Percentiles rank a stretch among this genome's conserved stretches.
Evolutionary conservation across 2,329 filamentous ascomycete species (phyloP).

Genomic region (Aspergillus arachidicola): DNA sequence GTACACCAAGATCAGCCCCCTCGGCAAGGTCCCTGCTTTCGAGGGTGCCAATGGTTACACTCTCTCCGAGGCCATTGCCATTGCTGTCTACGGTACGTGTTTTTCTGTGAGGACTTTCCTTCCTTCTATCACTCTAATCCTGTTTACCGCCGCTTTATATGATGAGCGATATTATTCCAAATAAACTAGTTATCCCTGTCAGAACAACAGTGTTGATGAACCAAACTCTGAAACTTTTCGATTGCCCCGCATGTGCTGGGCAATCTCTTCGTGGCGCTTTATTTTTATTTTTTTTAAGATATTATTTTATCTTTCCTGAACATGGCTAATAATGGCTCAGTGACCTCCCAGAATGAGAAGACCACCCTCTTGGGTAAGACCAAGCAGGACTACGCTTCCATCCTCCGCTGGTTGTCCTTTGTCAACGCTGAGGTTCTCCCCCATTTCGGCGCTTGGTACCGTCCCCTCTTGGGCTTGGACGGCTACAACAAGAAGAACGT

Average conservation of each 20-base stretch:
- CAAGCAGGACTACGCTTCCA: slow-evolving; percentile 99
- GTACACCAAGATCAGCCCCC: slow-evolving; percentile 82
- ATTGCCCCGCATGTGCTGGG: slow-evolving; percentile 45
- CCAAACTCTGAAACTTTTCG: slow-evolving; percentile 72
- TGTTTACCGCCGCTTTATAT: slow-evolving; percentile 38
- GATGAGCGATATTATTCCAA: slow-evolving; percentile 73
- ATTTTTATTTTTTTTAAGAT: slow-evolving; percentile 11
- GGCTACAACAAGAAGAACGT: slow-evolving; percentile 98
- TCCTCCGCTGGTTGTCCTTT: slow-evolving; percentile 97
- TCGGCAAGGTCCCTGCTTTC: slow-evolving; percentile 92
- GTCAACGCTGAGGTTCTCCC: slow-evolving; percentile 85
- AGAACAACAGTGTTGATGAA: slow-evolving; percentile 87
- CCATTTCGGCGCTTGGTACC: slow-evolving; percentile 77
- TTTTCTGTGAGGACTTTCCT: background rate
- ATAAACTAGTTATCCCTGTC: slow-evolving; percentile 92
- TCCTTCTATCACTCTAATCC: slow-evolving; percentile 16
- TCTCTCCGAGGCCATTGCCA: slow-evolving; percentile 87
- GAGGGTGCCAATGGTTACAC: slow-evolving; percentile 88
- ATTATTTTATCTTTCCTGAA: slow-evolving; percentile 11
- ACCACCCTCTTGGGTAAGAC: slow-evolving; percentile 98
- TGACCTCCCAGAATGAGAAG: slow-evolving; percentile 99
- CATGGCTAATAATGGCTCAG: slow-evolving; percentile 43
- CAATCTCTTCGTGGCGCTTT: slow-evolving; percentile 53
- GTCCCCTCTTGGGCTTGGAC: slow-evolving; percentile 76
- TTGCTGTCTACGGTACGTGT: slow-evolving; percentile 94